Evolutionary conservation across 345 rosid genomes (phyloP), one percentile per base, ranked within the genome.

Genomic region (Noccaea caerulescens): DNA sequence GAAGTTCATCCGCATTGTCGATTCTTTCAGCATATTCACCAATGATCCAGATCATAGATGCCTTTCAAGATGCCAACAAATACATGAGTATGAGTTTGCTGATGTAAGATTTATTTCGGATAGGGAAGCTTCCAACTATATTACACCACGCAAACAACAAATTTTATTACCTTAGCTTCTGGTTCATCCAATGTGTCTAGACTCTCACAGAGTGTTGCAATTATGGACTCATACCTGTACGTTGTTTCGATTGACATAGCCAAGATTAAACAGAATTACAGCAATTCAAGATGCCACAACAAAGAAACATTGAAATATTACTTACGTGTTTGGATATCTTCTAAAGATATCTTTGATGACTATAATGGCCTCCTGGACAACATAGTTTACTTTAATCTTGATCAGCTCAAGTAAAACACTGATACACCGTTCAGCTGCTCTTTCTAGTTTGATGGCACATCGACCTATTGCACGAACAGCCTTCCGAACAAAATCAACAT

Each of bases 21-120:
- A 94, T 94, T 87, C 99, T 88, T 79, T 94, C 97, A 8, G 99
- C 99, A 83, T 94, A 94, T 79, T 94, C 99, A 62, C 99, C 99
- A 80, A 94, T 91, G 71, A 91, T 94, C 99, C 99, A 94, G 67
- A 94, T 91, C 99, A 94, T 94, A 57, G 99, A 94, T 56, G 99
- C 99, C 99, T 94, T 82, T 14, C 20, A 46, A 56, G 59, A 65
- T 65, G 51, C 36, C 63, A 65, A 39, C 58, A 73, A 30, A 46
- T 30, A 7, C 64, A 49, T 12, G 58, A 30, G 39, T 16, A 30
- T 65, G 50, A 72, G 42, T 45, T 41, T 37, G 55, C 57, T 34
- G 33, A 34, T 63, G 13, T 8, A 46, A 36, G 4, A 44, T 86
- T 87, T 83, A 85, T 87, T 86, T 84, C 69, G 79, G 86, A 60